Evolutionary conservation across 257 asterid species (phyloP), one percentile per base, ranked within the genome.

Genomic region (Echites panduratus): DNA sequence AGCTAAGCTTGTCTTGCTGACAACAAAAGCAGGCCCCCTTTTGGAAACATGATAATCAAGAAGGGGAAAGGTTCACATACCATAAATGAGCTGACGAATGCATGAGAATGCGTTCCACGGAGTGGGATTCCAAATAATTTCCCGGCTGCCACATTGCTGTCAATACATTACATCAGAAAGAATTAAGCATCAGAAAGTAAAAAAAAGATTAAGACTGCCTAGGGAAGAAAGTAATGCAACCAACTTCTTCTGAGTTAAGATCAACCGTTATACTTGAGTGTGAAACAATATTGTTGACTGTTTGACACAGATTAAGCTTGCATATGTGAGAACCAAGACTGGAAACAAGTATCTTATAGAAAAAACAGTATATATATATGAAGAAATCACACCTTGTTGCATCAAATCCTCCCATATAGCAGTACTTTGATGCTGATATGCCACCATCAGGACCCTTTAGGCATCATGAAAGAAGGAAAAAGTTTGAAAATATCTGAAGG

Each of bases 361-460:
- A 9, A 74, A 47, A n/a, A n/a, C n/a, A n/a, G n/a, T n/a, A n/a
- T n/a, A n/a, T n/a, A n/a, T n/a, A n/a, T n/a, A n/a, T n/a, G 38
- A 32, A 32, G 3, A 32, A 32, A 32, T 32, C 38, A 32, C 38
- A 95, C 99, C 99, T 95, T 81, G 99, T 95, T 3, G 97, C 99
- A 72, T 95, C 99, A 72, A 95, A 92, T 87, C 98, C 99, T 72
- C 98, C 99, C 96, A 95, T 86, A 77, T 92, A 95, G 82, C 94
- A 85, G 81, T 95, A 95, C 83, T 90, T 92, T 38, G 99, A 95
- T 72, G 98, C 98, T 54, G 96, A 85, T 54, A 95, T 89, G 75
- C 98, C 98, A 77, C 99, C 99, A 84, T 95, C 99, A 79, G 99
- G 99, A 53, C 99, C 99, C 98, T 94, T 82, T 82, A 78, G n/a